These are phyloP conservation scores for Vicia villosa DNA, from an alignment of 306 rosid species.

Conservation along the genomic window DNA sequence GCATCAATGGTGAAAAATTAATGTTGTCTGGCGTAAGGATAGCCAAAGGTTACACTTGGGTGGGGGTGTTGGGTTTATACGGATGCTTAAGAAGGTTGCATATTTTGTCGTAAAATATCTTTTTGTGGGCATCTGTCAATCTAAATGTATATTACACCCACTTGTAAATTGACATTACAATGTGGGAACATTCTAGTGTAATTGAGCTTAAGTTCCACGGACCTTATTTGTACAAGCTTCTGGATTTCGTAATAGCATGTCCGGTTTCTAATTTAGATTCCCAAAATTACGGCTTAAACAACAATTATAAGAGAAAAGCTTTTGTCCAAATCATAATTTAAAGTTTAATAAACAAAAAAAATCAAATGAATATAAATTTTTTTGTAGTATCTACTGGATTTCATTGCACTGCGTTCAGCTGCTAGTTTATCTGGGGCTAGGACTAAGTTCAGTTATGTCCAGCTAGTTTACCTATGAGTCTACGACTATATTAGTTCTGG, in stretches of 20 bases:
- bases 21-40: conserved; percentile 32
- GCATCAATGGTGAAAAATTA: conserved; percentile 23
- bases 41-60: conserved; percentile 21
- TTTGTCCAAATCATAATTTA: not conserved
- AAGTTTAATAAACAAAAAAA: not conserved
- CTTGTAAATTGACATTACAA: conserved; percentile 45
- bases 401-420: not conserved
- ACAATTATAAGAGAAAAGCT: not conserved
- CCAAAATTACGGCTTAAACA: not conserved
- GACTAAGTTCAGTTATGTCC: not conserved
- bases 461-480: not conserved
- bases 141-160: conserved; percentile 38
- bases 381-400: not conserved
- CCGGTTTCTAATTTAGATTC: conserved; percentile 21
- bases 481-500: not conserved
- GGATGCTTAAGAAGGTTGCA: conserved; percentile 27
- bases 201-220: conserved; percentile 35
- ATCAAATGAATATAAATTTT: not conserved
- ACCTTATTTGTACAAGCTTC: conserved; percentile 47
- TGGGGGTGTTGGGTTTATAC: conserved; percentile 20
- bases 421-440: not conserved
- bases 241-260: conserved; percentile 14
- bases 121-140: conserved; percentile 42
- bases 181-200: conserved; percentile 48
- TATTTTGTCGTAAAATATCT: conserved; percentile 46